Conservation (phyloP, 768 basidiomycete species). For the Psilocybe cubensis region DNA sequence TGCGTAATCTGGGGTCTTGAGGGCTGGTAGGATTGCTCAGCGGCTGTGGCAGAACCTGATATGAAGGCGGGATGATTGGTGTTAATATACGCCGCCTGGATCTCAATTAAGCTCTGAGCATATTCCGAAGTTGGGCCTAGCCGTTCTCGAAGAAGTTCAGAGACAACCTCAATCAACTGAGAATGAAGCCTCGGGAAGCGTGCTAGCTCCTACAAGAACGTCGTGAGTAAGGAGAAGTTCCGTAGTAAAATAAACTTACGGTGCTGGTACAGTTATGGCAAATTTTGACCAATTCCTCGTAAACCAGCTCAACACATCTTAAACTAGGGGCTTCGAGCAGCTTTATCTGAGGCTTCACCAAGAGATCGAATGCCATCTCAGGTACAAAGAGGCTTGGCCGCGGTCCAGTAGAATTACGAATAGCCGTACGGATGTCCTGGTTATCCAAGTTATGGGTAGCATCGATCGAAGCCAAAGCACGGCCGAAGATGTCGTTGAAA, state of each 20-base stretch:
- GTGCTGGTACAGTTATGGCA: conserved; percentile 96
- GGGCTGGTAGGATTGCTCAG: conserved; percentile 47
- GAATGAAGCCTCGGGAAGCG: conserved; percentile 94
- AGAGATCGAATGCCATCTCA: conserved; percentile 93
- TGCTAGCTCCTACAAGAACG: conserved; percentile 76
- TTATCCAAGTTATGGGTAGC: conserved; percentile 90
- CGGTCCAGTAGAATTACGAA: conserved; percentile 97
- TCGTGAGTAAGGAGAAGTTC: not conserved
- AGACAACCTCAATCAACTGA: conserved; percentile 95
- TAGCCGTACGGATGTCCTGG: conserved; percentile 96
- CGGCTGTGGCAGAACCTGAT: conserved; percentile 69
- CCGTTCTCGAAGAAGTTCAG: conserved; percentile 92
- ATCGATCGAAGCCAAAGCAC: conserved; percentile 88
- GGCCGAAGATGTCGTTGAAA: conserved; percentile 97
- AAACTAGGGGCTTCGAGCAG: conserved; percentile 92
- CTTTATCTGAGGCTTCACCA: conserved; percentile 99
- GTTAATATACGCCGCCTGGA: conserved; percentile 99
- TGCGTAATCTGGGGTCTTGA: conserved; percentile 49
- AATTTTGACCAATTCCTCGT: conserved; percentile 98
- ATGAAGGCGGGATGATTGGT: conserved; percentile 98
- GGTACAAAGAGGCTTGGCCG: conserved; percentile 96
- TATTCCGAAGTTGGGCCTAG: conserved; percentile 98
- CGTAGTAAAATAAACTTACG: conserved; percentile 46
- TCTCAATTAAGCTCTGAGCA: conserved; percentile 92
- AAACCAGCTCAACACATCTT: conserved; percentile 96